Percentiles rank a stretch among this genome's conserved stretches.
These are phyloP conservation scores for Tulasnella calospora DNA, from an alignment of 768 basidiomycete genomes.

Conservation along the genomic window DNA sequence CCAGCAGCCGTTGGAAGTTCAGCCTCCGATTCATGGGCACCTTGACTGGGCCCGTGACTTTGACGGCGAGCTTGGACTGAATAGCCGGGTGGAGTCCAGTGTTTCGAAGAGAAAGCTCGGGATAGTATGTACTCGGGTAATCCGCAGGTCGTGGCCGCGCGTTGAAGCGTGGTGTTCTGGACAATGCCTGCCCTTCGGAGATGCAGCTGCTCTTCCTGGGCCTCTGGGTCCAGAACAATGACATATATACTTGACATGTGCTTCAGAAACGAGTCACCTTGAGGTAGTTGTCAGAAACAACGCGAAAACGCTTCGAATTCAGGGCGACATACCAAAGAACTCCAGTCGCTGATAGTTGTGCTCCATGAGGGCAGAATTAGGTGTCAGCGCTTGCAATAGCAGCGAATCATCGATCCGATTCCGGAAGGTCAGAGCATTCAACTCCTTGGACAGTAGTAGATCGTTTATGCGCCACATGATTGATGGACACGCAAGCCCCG, in stretches of 20 bases:
- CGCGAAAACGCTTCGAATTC: neutral
- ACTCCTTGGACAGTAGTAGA: constrained; percentile 67
- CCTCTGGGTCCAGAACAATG: constrained; percentile 61
- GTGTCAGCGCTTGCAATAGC: constrained; percentile 61
- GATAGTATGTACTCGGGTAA: constrained; percentile 70
- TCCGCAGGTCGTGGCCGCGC: constrained; percentile 52
- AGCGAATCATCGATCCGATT: constrained; percentile 56
- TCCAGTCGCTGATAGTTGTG: constrained; percentile 81
- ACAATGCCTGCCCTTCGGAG: constrained; percentile 61
- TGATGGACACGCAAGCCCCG: constrained; percentile 66
- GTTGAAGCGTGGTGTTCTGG: constrained; percentile 63
- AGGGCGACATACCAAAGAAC: constrained; percentile 56
- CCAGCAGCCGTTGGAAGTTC: too few relatives aligned
- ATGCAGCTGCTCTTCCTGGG: constrained; percentile 65
- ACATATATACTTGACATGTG: constrained; percentile 68
- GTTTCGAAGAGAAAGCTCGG: constrained; percentile 59
- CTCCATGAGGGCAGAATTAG: constrained; percentile 64
- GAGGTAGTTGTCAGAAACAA: neutral
- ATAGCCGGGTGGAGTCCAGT: constrained; percentile 53
- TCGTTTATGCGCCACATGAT: constrained; percentile 68
- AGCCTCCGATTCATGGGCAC: too few relatives aligned
- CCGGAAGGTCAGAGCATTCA: constrained; percentile 64
- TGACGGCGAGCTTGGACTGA: neutral
- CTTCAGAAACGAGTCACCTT: constrained; percentile 82
- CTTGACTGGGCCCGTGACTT: neutral